Base-by-base conservation (phyloP, 495 filamentous ascomycete genomes). In the Talaromyces liani region DNA sequence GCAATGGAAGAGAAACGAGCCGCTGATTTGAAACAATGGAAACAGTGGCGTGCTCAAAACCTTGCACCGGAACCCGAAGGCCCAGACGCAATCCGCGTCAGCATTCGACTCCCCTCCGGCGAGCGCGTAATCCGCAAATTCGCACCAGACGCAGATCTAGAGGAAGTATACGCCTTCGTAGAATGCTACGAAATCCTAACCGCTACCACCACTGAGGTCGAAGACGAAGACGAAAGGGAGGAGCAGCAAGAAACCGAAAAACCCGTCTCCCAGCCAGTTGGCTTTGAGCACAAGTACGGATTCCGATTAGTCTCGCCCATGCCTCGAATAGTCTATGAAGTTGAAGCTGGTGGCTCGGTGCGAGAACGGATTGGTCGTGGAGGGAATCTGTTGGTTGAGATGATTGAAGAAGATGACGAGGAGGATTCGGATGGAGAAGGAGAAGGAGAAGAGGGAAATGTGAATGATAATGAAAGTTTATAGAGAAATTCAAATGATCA, bases 91-190 rank as follows among this genome's bases (percentile, higher is more conserved):
- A 88, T 93, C n/a, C 81, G 92, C 7, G 82, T 98, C 47, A 92
- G 88, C 49, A 79, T 98, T 27, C 88, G 92, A 63, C 82, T 97
- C 75, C 85, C 86, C 2, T 80, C 79, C 33, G 88, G 86, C 1
- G 84, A 91, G 57, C 79, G 93, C 1, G 81, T 97, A 2, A 84
- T 93, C 63, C 84, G 93, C 33, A 82, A 79, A 57, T 98, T 98
- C 67, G 67, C 77, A 1, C 76, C 80, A 3, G 77, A 84, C 2
- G 84, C 87, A 1, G 77, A 79, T 1, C 75, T 98, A 29, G 94
- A 98, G 70, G 92, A 97, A 68, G 75, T 98, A 0, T 98, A 98
- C 74, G 95, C 93, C 1, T 96, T 95, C 74, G 92, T 98, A 2
- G 95, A 98, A 69, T 98, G 94, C 74, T 88, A 93, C 71, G 88